Evolutionary conservation across 1,139 yeast species (phyloP), one percentile per base, ranked within the genome.

Genomic region (Candida mesenterica): DNA sequence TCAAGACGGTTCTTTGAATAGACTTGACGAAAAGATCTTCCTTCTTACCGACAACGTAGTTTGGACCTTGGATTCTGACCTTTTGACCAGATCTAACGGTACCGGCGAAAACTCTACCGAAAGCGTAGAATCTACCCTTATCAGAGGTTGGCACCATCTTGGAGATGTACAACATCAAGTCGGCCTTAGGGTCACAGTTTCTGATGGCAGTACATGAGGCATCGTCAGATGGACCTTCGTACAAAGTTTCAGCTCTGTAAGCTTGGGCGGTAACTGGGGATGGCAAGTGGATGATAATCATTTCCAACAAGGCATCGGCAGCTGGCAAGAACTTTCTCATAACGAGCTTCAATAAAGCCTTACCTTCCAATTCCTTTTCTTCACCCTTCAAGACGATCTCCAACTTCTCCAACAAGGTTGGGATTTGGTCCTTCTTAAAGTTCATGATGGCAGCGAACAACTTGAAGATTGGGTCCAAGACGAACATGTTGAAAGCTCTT

Each of bases 61-160:
- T 90, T 69, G 97, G 98, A 77, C 98, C 98, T 81, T 92, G 98
- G 67, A 92, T 92, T 81, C 98, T 87, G 66, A 92, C 96, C 87
- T 92, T 92, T 82, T 84, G 90, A 76, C 98, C 98, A 62, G 97
- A 87, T 72, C 75, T 86, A 63, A 92, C 97, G 64, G 97, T 92
- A 89, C 98, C 98, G 60, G 97, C 86, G 79, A 92, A 92, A 71
- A 92, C 97, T 82, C 98, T 94, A 75, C 98, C 98, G 79, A 92
- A 92, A 67, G 98, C 98, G 84, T 89, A 92, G 96, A 92, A 92
- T 81, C 98, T 90, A 83, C 98, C 98, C 82, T 90, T 92, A 75
- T 92, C 98, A 60, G 97, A 90, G 67, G 98, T 92, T 74, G 98
- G 98, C 60, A 92, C 97, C 98, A 92, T 92, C 96, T 92, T 92